These are phyloP conservation scores for Pseudoturritis turrita DNA, from an alignment of 345 rosid genomes.

Conservation along the genomic window DNA sequence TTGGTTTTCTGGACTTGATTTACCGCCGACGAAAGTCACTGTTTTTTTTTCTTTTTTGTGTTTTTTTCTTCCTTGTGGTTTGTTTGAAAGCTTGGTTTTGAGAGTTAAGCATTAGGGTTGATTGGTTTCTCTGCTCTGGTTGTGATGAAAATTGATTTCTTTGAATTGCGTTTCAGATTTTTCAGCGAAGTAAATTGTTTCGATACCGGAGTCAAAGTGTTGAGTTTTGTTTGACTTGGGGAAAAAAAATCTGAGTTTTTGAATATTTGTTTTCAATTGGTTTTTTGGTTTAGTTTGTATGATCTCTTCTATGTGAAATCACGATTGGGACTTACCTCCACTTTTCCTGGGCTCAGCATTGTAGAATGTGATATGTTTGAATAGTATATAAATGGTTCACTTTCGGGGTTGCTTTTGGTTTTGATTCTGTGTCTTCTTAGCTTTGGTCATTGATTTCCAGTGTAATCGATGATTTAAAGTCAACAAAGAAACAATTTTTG, in stretches of 20 bases:
- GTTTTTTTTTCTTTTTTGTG: neutral
- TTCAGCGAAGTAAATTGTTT: neutral
- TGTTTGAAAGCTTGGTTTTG: neutral
- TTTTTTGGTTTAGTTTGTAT: neutral
- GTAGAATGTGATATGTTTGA: neutral
- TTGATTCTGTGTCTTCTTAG: neutral
- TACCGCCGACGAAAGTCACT: neutral
- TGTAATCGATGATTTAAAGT: neutral
- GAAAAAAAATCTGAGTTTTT: neutral
- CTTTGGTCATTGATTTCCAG: neutral
- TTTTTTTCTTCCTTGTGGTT: neutral
- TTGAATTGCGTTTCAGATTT: neutral
- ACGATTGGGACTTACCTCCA: neutral
- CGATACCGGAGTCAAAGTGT: slow-evolving; percentile 1
- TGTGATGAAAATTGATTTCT: neutral
- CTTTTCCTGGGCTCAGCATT: neutral
- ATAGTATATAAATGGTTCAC: neutral
- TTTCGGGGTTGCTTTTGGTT: neutral
- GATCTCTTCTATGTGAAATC: neutral
- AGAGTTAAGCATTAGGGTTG: slow-evolving; percentile 21
- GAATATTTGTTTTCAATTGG: neutral
- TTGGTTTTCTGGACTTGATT: slow-evolving; percentile 14
- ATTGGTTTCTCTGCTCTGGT: neutral
- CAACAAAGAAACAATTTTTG: neutral
- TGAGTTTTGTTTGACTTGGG: slow-evolving; percentile 28